These are phyloP conservation scores for Saccharomycodes ludwigii DNA, from an alignment of 805 yeast species.

Conservation along the genomic window DNA sequence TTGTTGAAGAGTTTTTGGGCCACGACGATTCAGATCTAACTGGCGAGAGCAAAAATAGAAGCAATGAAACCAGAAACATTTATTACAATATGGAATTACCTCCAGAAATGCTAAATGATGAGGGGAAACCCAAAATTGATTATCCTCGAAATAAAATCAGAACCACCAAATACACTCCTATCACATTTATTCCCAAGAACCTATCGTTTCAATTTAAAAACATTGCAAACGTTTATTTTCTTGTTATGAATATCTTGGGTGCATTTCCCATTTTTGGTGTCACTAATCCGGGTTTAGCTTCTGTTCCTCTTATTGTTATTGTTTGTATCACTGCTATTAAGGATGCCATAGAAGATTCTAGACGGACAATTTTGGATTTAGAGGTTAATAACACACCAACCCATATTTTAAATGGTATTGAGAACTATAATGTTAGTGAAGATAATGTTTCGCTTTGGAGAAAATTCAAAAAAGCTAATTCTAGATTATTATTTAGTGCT, in stretches of 20 bases:
- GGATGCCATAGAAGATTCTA: conserved; percentile 72
- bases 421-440: conserved; percentile 48
- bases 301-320: conserved; percentile 72
- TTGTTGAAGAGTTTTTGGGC: background rate
- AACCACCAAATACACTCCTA: conserved; percentile 90
- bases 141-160: conserved; percentile 87
- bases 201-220: conserved; percentile 69
- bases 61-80: conserved; percentile 34
- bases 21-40: conserved; percentile 10
- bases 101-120: conserved; percentile 41
- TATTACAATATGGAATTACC: conserved; percentile 54
- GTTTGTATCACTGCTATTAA: conserved; percentile 63
- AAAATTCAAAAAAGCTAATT: conserved; percentile 44
- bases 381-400: conserved; percentile 68
- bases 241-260: conserved; percentile 68
- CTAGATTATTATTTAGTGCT: conserved; percentile 19
- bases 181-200: conserved; percentile 81
- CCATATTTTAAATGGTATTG: conserved; percentile 44
- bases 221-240: conserved; percentile 82
- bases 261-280: conserved; percentile 70
- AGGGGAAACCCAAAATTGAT: conserved; percentile 43
- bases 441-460: conserved; percentile 62
- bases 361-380: conserved; percentile 58
- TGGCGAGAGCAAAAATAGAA: conserved; percentile 25
- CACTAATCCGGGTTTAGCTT: conserved; percentile 59